phyloP scores from a whole-genome alignment of 768 basidiomycete genomes.

The Collybia mongolica region DNA sequence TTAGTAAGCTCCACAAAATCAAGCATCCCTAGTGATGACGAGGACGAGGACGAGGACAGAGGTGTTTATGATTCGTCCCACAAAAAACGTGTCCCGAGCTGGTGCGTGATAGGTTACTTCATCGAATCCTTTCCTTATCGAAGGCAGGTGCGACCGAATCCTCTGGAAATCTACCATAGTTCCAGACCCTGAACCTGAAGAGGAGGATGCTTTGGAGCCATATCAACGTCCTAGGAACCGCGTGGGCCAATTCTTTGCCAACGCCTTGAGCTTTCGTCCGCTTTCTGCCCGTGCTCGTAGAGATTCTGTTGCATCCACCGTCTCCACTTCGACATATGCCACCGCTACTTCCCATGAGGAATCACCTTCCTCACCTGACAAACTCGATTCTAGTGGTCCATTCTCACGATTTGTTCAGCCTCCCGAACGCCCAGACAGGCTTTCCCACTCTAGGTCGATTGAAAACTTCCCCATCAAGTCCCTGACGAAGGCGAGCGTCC shows the following conservation, averaged over 20 bases:
- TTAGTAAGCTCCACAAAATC: constrained; percentile 33
- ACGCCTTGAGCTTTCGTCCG: constrained; percentile 44
- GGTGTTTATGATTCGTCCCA: constrained; percentile 81
- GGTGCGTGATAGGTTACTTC: constrained; percentile 43
- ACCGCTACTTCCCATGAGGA: constrained; percentile 17
- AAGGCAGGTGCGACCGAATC: constrained; percentile 78
- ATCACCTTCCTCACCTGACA: constrained; percentile 17
- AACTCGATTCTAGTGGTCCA: neutral
- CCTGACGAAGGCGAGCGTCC: neutral
- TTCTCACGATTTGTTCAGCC: neutral
- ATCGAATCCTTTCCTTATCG: neutral
- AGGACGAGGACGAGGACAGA: constrained; percentile 42
- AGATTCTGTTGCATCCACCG: constrained; percentile 34
- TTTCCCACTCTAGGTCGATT: neutral
- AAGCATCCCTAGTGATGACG: constrained; percentile 33
- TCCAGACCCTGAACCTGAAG: constrained; percentile 41
- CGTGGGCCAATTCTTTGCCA: constrained; percentile 52
- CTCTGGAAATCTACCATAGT: constrained; percentile 75
- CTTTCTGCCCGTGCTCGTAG: constrained; percentile 34
- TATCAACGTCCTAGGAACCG: constrained; percentile 37
- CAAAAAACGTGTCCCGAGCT: constrained; percentile 83
- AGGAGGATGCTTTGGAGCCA: constrained; percentile 24
- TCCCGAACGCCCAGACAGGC: neutral
- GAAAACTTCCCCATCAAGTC: neutral
- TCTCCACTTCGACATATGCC: constrained; percentile 13